phyloP scores from a whole-genome alignment of 2,329 filamentous ascomycete species.

The Pseudogymnoascus destructans region DNA sequence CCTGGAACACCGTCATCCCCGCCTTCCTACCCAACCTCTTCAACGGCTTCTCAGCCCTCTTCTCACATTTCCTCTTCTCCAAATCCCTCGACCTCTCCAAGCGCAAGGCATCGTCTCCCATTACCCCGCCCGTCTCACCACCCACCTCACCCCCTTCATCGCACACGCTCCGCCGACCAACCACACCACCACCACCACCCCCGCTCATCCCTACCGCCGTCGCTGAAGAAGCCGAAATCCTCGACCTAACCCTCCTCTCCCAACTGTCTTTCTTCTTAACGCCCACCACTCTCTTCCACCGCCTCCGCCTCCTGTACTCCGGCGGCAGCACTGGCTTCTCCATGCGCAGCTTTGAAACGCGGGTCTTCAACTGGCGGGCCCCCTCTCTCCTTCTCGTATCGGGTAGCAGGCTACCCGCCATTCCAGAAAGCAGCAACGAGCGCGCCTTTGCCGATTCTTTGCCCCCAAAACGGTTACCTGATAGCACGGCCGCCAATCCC shows the following conservation, averaged over 20 bases:
- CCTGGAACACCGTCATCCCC: conserved; percentile 47
- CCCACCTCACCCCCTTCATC: conserved; percentile 11
- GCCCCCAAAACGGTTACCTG: conserved; percentile 34
- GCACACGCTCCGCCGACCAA: conserved; percentile 28
- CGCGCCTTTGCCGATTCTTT: conserved; percentile 46
- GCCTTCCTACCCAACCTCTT: conserved; percentile 54
- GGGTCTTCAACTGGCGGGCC: conserved; percentile 64
- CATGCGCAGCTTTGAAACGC: conserved; percentile 62
- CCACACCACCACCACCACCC: conserved; percentile 13
- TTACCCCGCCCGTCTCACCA: conserved; percentile 28
- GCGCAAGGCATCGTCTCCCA: conserved; percentile 20
- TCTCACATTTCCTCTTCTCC: conserved; percentile 64
- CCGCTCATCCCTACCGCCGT: conserved; percentile 30
- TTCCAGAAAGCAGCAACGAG: conserved; percentile 38
- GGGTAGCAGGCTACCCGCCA: conserved; percentile 44
- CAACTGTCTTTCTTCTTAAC: conserved; percentile 64
- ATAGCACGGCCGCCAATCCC: conserved; percentile 36
- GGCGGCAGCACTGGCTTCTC: conserved; percentile 61
- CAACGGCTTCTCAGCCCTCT: conserved; percentile 51
- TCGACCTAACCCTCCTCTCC: conserved; percentile 50
- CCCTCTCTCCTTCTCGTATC: conserved; percentile 60
- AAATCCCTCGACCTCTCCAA: conserved; percentile 51
- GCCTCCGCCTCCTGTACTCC: conserved; percentile 54
- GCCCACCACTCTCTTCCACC: conserved; percentile 49
- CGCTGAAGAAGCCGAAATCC: conserved; percentile 44